Conservation (phyloP, 1,284 basidiomycete species). For the Boletus smithii region DNA sequence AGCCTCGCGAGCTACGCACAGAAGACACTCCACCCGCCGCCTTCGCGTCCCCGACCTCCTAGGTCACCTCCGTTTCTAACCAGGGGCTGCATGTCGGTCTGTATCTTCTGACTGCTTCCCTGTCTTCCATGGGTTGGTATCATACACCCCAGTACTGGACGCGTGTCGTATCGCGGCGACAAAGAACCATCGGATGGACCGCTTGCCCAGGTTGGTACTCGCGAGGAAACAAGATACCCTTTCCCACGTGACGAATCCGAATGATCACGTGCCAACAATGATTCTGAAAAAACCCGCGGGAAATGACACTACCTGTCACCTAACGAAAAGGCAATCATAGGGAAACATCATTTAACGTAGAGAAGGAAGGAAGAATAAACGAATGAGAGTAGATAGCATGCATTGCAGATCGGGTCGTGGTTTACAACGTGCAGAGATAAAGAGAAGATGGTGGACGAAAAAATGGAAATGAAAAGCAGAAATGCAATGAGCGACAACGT, state of each 20-base stretch:
- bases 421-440: slow-evolving; percentile 32
- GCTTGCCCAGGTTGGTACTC: slow-evolving; percentile 6
- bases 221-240: slow-evolving; percentile 9
- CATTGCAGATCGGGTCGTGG: slow-evolving; percentile 26
- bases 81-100: neutral
- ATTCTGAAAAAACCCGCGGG: no score
- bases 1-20: slow-evolving; percentile 1
- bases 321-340: no score
- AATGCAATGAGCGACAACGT: slow-evolving; percentile 23
- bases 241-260: slow-evolving; percentile 26
- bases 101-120: neutral
- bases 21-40: neutral
- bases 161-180: slow-evolving; percentile 3
- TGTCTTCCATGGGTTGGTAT: neutral
- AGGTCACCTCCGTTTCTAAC: slow-evolving; percentile 1
- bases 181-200: slow-evolving; percentile 3
- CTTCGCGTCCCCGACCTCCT: slow-evolving; percentile 10
- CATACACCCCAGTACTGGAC: neutral
- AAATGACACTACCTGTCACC: neutral
- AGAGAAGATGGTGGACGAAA: slow-evolving; percentile 5
- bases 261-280: slow-evolving; percentile 30
- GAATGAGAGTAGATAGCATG: slow-evolving; percentile 20
- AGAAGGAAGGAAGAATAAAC: slow-evolving; percentile 4
- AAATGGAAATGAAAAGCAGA: slow-evolving; percentile 2
- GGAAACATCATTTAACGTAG: slow-evolving; percentile 7